Evolutionary conservation across 1,284 basidiomycete species (phyloP), one percentile per base, ranked within the genome.

Genomic region (Xerocomus cyaneibrunnescens): DNA sequence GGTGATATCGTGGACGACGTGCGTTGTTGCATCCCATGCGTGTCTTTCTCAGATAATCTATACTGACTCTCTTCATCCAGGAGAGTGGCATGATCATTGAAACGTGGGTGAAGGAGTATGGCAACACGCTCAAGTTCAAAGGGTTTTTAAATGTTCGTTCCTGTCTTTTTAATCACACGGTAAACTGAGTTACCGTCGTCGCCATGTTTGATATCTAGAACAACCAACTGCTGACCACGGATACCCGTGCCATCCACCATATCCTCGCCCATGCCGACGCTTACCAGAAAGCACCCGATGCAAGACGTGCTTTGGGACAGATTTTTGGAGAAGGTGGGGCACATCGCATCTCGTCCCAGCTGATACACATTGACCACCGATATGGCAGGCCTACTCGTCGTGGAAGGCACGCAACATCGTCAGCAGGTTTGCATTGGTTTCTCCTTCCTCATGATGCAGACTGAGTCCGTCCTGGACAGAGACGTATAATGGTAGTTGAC

Each of bases 31-130:
- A 10, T 27, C 23, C 7, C 9, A 10, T 22, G 28, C 14, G 23
- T 34, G 22, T 12, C 13, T 9, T 0, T 40, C 10, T 14, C 7
- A 17, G 12, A 31, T 4, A 23, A n/a, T 19, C 1, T 31, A 7
- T n/a, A 16, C 8, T 16, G 3, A 35, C 5, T 19, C 14, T 5
- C 22, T 27, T 21, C n/a, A 36, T n/a, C 28, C n/a, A 59, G 57
- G 54, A 57, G 8, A 17, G 31, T 21, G 25, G 19, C 3, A 9
- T 2, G 13, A 16, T 48, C 3, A 3, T 37, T 5, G 41, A 55
- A 1, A 32, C 16, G 55, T 88, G 85, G 85, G 58, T 74, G 0
- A 56, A 71, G 22, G 59, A 81, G 51, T 82, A 84, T 55, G 84
- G 85, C 0, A 57, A 59, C 3, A 80, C 76, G 0, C 60, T 84